Evolutionary conservation across 257 asterid genomes (phyloP), one percentile per base, ranked within the genome.

Genomic region (Eustoma russellianum): DNA sequence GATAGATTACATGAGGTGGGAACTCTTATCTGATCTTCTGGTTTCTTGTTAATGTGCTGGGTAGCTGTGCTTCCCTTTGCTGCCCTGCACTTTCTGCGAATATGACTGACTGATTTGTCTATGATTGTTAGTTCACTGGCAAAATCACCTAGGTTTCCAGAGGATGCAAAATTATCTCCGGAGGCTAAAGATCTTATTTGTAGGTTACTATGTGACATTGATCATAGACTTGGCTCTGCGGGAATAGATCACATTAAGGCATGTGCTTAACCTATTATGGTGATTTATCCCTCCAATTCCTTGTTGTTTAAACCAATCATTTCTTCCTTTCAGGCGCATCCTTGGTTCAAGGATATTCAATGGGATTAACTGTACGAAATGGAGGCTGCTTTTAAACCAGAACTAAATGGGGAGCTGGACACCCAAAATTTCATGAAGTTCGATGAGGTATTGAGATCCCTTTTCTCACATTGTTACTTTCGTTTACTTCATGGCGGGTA

Each of bases 331-430:
- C 86, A 91, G 97, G 89, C 79, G 55, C 98, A 92, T 70, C 85
- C 94, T 59, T 88, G 98, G 98, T 92, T 92, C 74, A 64, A 68
- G 71, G 93, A 72, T 76, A 52, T 76, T 53, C 81, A 72, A 60
- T 92, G 98, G 98, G 95, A 92, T 65, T 79, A 75, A 70, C 77
- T 92, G 28, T 88, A 88, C 71, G 98, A 88, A 66, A 88, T 81
- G 95, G 95, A 92, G 69, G 98, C 97, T 16, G 94, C 97, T 67
- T 92, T 82, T 73, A 83, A 77, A 67, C 97, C 95, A 48, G 86
- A 80, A 74, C 89, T 92, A 63, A 88, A 83, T 40, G 97, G 91
- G 48, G 98, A 92, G 79, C 83, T 88, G 72, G 98, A 92, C 66
- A 92, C 98, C 54, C 93, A 78, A 64, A 92, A 92, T 71, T 92